Conservation (phyloP, 768 basidiomycete genomes). For the Ephemerocybe angulata region DNA sequence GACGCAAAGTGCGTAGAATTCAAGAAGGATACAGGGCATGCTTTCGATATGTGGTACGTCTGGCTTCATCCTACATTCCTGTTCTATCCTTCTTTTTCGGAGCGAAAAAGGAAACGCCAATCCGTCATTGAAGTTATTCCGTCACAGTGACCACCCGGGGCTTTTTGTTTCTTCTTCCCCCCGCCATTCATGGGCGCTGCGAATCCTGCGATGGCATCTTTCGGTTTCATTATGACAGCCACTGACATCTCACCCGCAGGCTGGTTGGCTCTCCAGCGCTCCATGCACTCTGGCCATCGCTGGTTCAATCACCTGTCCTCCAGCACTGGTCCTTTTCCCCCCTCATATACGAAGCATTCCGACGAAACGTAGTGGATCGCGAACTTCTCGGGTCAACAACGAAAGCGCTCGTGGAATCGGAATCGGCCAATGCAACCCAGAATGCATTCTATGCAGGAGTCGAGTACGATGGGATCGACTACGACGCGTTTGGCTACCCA, state of each 20-base stretch:
- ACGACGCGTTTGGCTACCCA: slow-evolving; percentile 12
- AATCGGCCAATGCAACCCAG: background rate
- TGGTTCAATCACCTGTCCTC: slow-evolving; percentile 47
- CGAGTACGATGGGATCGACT: background rate
- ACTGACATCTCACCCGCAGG: slow-evolving; percentile 30
- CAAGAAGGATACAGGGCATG: slow-evolving; percentile 28
- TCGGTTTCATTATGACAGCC: background rate
- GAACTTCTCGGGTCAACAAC: background rate
- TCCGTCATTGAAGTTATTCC: too few relatives aligned
- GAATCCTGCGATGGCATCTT: too few relatives aligned
- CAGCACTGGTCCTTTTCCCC: slow-evolving; percentile 60
- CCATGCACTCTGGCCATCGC: slow-evolving; percentile 40
- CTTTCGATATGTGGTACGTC: slow-evolving; percentile 54
- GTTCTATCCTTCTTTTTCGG: slow-evolving; percentile 4
- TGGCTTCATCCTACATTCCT: background rate
- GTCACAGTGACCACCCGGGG: too few relatives aligned
- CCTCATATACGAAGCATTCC: slow-evolving; percentile 48
- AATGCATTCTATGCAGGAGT: too few relatives aligned
- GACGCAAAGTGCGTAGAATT: slow-evolving; percentile 51
- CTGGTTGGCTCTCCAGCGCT: slow-evolving; percentile 44
- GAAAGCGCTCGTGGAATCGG: background rate
- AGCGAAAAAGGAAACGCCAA: background rate
- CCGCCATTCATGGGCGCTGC: background rate
- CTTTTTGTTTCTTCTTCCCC: background rate
- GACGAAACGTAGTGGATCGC: slow-evolving; percentile 29